phyloP scores from a whole-genome alignment of 1,284 basidiomycete species.

The Takashimella koratensis region DNA sequence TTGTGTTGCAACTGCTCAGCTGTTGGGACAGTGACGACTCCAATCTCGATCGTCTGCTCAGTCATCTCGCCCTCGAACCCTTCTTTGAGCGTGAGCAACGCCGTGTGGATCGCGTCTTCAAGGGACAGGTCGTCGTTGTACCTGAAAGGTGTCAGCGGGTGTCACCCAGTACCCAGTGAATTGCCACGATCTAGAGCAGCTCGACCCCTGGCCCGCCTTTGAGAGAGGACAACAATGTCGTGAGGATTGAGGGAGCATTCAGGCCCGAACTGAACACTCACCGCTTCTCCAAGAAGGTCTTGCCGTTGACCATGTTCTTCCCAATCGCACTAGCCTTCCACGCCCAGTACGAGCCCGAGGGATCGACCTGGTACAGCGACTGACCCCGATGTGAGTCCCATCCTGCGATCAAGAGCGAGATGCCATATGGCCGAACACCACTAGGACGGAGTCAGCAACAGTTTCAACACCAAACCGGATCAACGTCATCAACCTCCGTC shows the following conservation, averaged over 20 bases:
- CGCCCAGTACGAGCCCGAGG: constrained; percentile 97
- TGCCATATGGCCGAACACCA: constrained; percentile 96
- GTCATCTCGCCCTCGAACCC: constrained; percentile 99
- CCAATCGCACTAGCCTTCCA: constrained; percentile 99
- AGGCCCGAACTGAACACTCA: constrained; percentile 49
- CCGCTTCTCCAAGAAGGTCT: constrained; percentile 98
- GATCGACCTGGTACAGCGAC: constrained; percentile 96
- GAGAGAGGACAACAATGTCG: neutral
- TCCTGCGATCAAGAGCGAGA: constrained; percentile 92
- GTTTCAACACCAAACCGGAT: neutral
- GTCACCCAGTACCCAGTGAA: no score
- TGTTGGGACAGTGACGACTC: constrained; percentile 84
- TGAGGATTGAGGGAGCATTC: neutral
- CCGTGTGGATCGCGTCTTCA: constrained; percentile 98
- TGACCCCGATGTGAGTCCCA: constrained; percentile 91
- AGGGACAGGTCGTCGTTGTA: constrained; percentile 99
- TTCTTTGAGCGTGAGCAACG: constrained; percentile 96
- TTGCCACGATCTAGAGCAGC: no score
- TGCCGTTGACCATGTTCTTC: constrained; percentile 99
- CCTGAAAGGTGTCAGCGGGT: constrained; percentile 53
- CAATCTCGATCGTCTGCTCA: constrained; percentile 99
- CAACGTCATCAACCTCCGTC: neutral
- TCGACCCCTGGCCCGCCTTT: no score
- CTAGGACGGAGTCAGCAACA: constrained; percentile 54
- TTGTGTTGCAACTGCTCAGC: constrained; percentile 68